Evolutionary conservation across 2,329 filamentous ascomycete genomes (phyloP), one percentile per base, ranked within the genome.

Genomic region (Cladosporium sp.): DNA sequence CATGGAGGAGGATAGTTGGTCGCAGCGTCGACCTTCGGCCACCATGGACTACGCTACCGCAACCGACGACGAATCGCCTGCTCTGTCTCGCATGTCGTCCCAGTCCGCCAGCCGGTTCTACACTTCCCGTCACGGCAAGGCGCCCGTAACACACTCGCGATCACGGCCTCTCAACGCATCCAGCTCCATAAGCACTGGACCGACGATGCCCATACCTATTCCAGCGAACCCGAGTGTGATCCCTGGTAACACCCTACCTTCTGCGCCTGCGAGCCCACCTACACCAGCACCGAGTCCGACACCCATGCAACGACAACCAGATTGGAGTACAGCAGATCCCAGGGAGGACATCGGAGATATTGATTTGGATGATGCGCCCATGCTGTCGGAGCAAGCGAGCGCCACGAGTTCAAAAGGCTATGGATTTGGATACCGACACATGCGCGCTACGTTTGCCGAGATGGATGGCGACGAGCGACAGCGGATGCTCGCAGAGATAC

Each of bases 401-500:
- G 59, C 52, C 15, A 40, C 55, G 7, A 55, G 57, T 27, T 61
- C 59, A 25, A 52, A 53, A 27, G 57, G 57, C 6, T 62, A 62
- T 57, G 58, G 62, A 11, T 62, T 66, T 41, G 65, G 65, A 19
- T 78, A 94, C 49, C 78, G 88, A 57, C 84, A 90, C 63, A 83
- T 93, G 51, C 81, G 88, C 53, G 80, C 84, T 53, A 83, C 90
- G 62, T 97, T 97, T 64, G 83, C 84, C 61, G 82, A 84, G 49
- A 84, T 89, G 67, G 85, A 83, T 51, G 80, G 84, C 19, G 79
- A 83, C 1, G 86, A 92, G 69, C 82, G 88, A 51, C 87, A 90
- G 61, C 80, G 87, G 33, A 81, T 95, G 61, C 74, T 98, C 52
- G 88, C 88, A 43, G 91, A 95, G 65, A 75, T 98, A 51, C 75